phyloP scores from a whole-genome alignment of 192 early-diverging fungal genomes.

The Mortierella claussenii region DNA sequence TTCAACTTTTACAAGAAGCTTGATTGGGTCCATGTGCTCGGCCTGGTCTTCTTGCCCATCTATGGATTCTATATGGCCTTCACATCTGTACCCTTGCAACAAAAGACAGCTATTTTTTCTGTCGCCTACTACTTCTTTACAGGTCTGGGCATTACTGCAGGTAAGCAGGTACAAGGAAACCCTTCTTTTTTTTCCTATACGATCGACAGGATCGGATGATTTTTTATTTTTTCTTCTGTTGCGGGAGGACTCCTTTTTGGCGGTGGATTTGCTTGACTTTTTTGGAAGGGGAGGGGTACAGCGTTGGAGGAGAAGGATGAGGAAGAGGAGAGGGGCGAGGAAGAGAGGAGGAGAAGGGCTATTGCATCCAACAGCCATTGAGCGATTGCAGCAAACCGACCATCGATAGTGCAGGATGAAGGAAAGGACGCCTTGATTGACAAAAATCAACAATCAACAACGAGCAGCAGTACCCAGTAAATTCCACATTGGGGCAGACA shows the following conservation, averaged over 20 bases:
- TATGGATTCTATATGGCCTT: constrained; percentile 79
- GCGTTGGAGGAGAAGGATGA: not conserved
- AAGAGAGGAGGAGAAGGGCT: not conserved
- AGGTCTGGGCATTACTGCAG: constrained; percentile 85
- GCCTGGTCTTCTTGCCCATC: constrained; percentile 74
- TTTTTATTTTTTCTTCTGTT: not conserved
- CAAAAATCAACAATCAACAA: no score
- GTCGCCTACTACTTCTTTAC: constrained; percentile 76
- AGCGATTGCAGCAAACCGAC: no score
- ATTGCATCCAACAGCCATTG: no score
- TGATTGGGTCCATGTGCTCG: constrained; percentile 74
- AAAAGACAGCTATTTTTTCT: constrained; percentile 76
- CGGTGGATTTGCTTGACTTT: constrained; percentile 29
- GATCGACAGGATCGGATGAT: no score
- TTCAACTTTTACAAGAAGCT: constrained; percentile 62
- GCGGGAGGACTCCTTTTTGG: not conserved
- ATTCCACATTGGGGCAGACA: no score
- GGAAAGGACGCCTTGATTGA: no score
- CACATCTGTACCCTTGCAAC: constrained; percentile 66
- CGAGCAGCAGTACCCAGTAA: no score
- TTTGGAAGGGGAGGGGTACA: constrained; percentile 13
- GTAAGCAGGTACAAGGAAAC: constrained; percentile 52
- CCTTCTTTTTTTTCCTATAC: constrained; percentile 4
- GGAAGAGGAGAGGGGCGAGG: not conserved
- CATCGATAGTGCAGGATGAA: no score